These are phyloP conservation scores for Heliamphora ciliata DNA, from an alignment of 179 eudicot genomes.

Conservation along the genomic window DNA sequence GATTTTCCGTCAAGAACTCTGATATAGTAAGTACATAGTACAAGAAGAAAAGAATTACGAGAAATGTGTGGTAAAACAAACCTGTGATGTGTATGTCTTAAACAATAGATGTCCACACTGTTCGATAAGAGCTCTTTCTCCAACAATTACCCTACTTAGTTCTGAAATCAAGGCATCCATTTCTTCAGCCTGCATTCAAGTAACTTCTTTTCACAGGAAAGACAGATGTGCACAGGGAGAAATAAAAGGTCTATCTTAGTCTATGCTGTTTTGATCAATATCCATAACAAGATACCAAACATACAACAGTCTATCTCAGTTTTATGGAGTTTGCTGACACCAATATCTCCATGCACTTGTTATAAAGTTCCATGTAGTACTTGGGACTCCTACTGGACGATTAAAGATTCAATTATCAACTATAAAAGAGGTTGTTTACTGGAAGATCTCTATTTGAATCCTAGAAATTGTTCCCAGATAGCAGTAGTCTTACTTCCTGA, in stretches of 20 bases:
- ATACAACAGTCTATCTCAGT: background rate
- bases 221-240: background rate
- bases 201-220: background rate
- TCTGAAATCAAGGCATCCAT: slow-evolving; percentile 42
- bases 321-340: background rate
- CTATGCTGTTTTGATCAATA: slow-evolving; percentile 1
- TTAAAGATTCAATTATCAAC: too few relatives aligned
- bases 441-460: too few relatives aligned
- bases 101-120: slow-evolving; percentile 61
- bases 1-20: background rate
- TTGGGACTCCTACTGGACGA: background rate
- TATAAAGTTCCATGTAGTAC: background rate
- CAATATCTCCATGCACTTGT: background rate
- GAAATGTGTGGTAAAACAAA: slow-evolving; percentile 6
- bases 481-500: background rate
- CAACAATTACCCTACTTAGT: slow-evolving; percentile 48
- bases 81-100: slow-evolving; percentile 46
- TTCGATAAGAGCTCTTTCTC: slow-evolving; percentile 48
- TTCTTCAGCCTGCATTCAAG: slow-evolving; percentile 58
- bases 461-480: background rate
- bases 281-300: background rate
- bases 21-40: background rate
- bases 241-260: background rate
- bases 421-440: too few relatives aligned
- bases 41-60: background rate